phyloP scores from a whole-genome alignment of 2,329 filamentous ascomycete genomes.

The Seiridium cupressi region DNA sequence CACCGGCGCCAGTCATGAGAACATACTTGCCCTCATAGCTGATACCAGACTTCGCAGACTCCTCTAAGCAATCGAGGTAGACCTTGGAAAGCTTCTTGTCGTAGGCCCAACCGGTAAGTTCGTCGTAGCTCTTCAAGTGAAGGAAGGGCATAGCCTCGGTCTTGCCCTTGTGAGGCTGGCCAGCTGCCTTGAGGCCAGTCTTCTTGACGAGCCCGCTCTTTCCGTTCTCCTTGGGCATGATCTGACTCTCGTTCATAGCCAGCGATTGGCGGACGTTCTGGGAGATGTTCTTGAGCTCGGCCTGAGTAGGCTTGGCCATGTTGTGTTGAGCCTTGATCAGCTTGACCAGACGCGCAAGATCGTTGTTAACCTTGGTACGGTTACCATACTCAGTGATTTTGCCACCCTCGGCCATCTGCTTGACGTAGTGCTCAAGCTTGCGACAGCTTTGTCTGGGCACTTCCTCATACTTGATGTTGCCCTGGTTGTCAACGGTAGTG shows the following conservation, averaged over 20 bases:
- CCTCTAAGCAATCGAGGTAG: slow-evolving; percentile 89
- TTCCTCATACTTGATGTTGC: slow-evolving; percentile 91
- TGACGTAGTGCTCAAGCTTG: slow-evolving; percentile 97
- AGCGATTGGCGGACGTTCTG: slow-evolving; percentile 91
- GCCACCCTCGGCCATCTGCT: slow-evolving; percentile 96
- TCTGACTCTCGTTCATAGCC: slow-evolving; percentile 97
- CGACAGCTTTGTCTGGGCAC: slow-evolving; percentile 82
- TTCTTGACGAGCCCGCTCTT: slow-evolving; percentile 56
- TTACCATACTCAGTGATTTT: slow-evolving; percentile 99
- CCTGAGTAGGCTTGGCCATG: slow-evolving; percentile 90
- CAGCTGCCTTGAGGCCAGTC: slow-evolving; percentile 47
- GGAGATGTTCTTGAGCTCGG: slow-evolving; percentile 95
- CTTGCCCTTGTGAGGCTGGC: slow-evolving; percentile 73
- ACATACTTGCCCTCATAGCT: slow-evolving; percentile 94
- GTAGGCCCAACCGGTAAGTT: slow-evolving; percentile 95
- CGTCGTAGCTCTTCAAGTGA: slow-evolving; percentile 90
- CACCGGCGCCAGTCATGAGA: slow-evolving; percentile 97
- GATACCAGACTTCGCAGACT: slow-evolving; percentile 82
- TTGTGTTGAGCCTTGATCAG: slow-evolving; percentile 98
- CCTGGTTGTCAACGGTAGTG: slow-evolving; percentile 87
- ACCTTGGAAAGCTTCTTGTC: slow-evolving; percentile 96
- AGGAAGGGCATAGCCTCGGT: slow-evolving; percentile 97
- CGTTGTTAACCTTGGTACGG: slow-evolving; percentile 95
- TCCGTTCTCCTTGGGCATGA: slow-evolving; percentile 82
- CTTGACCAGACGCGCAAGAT: slow-evolving; percentile 93